Evolutionary conservation across 2,329 filamentous ascomycete species (phyloP).

Genomic region (Rutstroemia sp.): DNA sequence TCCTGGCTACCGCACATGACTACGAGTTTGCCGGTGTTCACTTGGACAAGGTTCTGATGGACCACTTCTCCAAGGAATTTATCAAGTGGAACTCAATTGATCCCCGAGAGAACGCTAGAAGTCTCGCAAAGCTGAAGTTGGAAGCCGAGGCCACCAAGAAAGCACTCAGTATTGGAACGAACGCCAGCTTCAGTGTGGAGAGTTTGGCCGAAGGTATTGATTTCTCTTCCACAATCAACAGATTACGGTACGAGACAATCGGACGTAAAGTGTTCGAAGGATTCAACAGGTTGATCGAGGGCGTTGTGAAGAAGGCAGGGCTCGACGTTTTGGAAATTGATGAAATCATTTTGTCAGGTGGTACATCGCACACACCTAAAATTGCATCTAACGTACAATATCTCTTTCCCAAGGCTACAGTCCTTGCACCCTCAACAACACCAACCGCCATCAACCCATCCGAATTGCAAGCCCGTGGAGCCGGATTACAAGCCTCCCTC

Average conservation of each 20-base stretch:
- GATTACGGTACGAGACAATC: constrained; percentile 85
- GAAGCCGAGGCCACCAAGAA: constrained; percentile 91
- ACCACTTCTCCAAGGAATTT: constrained; percentile 98
- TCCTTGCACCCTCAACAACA: constrained; percentile 78
- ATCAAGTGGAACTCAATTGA: constrained; percentile 87
- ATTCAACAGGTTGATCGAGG: constrained; percentile 78
- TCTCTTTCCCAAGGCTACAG: constrained; percentile 75
- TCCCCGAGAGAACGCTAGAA: constrained; percentile 71
- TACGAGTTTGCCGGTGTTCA: constrained; percentile 85
- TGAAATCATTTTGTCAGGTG: constrained; percentile 89
- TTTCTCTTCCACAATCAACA: constrained; percentile 87
- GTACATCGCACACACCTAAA: constrained; percentile 88
- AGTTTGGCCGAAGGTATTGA: constrained; percentile 83
- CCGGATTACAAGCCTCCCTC: constrained; percentile 88
- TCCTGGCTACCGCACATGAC: constrained; percentile 89
- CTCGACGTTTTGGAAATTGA: constrained; percentile 90
- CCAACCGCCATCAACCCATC: constrained; percentile 82
- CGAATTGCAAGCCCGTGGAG: constrained; percentile 80
- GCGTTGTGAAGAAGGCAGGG: constrained; percentile 83
- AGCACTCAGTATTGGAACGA: constrained; percentile 78
- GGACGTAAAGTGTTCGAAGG: constrained; percentile 79
- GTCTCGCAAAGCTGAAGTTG: constrained; percentile 84
- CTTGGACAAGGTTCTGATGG: constrained; percentile 84
- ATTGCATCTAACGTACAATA: constrained; percentile 72
- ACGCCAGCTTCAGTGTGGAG: constrained; percentile 89